phyloP scores from a whole-genome alignment of 306 rosid genomes.

The Fragaria vesca region DNA sequence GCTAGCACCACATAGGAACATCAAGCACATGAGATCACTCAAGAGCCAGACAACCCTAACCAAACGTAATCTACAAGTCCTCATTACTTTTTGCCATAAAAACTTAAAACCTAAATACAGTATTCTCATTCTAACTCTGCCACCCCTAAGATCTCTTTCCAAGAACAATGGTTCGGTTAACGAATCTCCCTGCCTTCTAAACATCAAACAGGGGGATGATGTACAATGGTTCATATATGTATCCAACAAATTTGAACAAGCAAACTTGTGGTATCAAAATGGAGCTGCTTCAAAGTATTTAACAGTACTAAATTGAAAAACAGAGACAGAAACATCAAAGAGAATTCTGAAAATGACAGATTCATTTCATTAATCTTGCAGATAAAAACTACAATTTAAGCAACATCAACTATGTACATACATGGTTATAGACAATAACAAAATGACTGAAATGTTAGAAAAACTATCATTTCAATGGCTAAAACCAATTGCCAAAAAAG shows the following conservation, averaged over 20 bases:
- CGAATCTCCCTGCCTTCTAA: not conserved
- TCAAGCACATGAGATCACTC: not conserved
- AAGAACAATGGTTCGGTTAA: not conserved
- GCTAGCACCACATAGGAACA: not conserved
- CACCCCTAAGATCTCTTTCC: not conserved
- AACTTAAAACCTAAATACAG: not conserved
- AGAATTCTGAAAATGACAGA: not conserved
- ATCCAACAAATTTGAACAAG: not conserved
- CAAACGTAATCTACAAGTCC: not conserved
- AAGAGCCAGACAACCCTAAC: not conserved
- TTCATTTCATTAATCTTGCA: not conserved
- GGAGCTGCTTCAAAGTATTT: not conserved
- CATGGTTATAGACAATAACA: conserved; percentile 12
- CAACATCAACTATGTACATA: not conserved
- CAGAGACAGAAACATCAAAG: not conserved
- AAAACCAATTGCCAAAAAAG: conserved; percentile 3
- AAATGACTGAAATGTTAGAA: not conserved
- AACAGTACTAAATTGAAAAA: not conserved
- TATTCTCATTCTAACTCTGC: not conserved
- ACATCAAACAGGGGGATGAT: not conserved
- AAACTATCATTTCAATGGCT: not conserved
- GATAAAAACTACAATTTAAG: not conserved
- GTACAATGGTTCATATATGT: not conserved
- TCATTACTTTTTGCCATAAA: not conserved
- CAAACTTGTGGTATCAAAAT: not conserved